Evolutionary conservation across 768 basidiomycete genomes (phyloP).

Genomic region (Rhizopogon rudus): DNA sequence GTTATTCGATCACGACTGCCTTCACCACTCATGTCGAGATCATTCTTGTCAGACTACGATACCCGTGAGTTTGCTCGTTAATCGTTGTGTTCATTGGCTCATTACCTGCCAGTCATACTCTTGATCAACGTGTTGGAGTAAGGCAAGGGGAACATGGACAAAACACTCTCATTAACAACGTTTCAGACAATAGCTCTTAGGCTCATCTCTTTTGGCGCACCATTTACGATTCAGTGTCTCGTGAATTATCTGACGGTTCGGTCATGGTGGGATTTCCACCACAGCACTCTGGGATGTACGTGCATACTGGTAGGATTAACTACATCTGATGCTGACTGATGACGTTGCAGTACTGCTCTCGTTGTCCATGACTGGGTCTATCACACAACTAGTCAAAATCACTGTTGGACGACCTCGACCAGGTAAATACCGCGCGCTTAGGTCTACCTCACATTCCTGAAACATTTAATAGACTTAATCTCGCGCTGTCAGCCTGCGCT

Average conservation of each 20-base stretch:
- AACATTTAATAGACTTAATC: slow-evolving; percentile 16
- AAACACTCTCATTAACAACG: background rate
- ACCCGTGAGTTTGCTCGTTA: slow-evolving; percentile 28
- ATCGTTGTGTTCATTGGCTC: background rate
- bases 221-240: slow-evolving; percentile 59
- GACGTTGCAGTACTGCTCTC: slow-evolving; percentile 54
- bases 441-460: background rate
- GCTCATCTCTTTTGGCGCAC: slow-evolving; percentile 45
- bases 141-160: slow-evolving; percentile 25
- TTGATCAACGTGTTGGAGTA: slow-evolving; percentile 58
- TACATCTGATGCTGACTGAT: background rate
- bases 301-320: background rate
- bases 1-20: slow-evolving; percentile 14
- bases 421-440: slow-evolving; percentile 34
- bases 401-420: slow-evolving; percentile 88
- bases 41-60: slow-evolving; percentile 22
- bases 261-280: slow-evolving; percentile 87
- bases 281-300: slow-evolving; percentile 36
- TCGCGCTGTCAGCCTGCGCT: slow-evolving; percentile 55
- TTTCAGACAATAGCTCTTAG: slow-evolving; percentile 34
- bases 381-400: slow-evolving; percentile 82
- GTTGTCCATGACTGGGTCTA: slow-evolving; percentile 65
- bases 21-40: slow-evolving; percentile 11
- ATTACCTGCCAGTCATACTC: slow-evolving; percentile 43
- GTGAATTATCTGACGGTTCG: slow-evolving; percentile 69